Base-by-base conservation (phyloP, 257 asterid species). In the Paraleonurus japonicus region DNA sequence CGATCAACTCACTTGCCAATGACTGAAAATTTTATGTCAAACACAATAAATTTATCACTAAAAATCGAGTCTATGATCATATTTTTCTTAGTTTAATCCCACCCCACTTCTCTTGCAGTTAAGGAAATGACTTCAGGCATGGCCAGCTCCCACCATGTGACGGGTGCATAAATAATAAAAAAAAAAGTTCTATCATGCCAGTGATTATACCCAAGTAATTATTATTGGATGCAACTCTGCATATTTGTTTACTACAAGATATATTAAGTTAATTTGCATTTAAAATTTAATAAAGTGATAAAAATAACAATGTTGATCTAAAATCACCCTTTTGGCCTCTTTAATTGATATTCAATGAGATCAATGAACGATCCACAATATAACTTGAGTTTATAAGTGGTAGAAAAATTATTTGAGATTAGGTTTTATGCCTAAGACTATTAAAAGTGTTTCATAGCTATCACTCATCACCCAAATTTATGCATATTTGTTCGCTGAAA, bases 321-420 rank as follows among this genome's bases (percentile, higher is more conserved):
- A 59, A 60, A 15, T 24, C 5, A 4, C 24, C 47, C 24, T 43
- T 47, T 45, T 20, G 63, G 37, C 41, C 51, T 41, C 61, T 41
- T 43, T 11, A 16, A 9, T 20, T 35, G 15, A 51, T 51, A 50
- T 73, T 35, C 20, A 63, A 51, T 24, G 41, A 23, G 26, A 74
- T 19, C 53, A 28, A 32, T 32, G 15, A 73, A 20, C 4, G 27
- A 65, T 62, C 71, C 13, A 32, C 26, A 47, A 26, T 12, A n/a
- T 65, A 73, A 65, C 61, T 58, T 57, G 48, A 71, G 19, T 32
- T 26, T 33, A 50, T 33, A 35, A 11, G 37, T 15, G 39, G 22
- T 32, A 32, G 23, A 57, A 66, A 22, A 7, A 32, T 22, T 20
- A 22, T 26, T 68, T 10, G 28, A 26, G 32, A 9, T 55, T n/a